A percentile compares a stretch with the other conserved stretches of the same genome.
phyloP scores from a whole-genome alignment of 2,329 filamentous ascomycete genomes.

The Hymenoscyphus scutula region DNA sequence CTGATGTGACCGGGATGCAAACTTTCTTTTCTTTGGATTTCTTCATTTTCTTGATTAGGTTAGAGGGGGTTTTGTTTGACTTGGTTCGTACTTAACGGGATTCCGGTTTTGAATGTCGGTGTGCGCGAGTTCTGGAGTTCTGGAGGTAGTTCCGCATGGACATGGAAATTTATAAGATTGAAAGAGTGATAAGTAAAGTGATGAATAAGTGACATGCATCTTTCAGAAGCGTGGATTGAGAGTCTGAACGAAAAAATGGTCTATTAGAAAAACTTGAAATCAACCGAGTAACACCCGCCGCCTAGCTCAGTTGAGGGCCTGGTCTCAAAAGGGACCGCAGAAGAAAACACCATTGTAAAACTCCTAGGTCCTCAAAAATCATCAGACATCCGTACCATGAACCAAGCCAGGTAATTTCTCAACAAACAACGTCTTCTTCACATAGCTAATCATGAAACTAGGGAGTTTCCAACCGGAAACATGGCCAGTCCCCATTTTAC shows the following conservation, averaged over 20 bases:
- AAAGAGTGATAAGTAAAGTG: not conserved
- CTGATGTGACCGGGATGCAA: not conserved
- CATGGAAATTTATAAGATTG: not conserved
- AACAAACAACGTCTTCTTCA: constrained; percentile 17
- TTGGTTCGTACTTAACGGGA: not conserved
- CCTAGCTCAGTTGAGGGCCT: not conserved
- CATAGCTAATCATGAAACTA: constrained; percentile 22
- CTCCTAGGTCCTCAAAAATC: not conserved
- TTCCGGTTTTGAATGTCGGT: not conserved
- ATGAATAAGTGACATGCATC: not conserved
- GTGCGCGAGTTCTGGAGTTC: not conserved
- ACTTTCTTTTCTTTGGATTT: not conserved
- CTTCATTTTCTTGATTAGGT: constrained; percentile 2
- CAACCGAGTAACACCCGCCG: not conserved
- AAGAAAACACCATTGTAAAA: not conserved
- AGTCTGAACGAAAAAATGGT: not conserved
- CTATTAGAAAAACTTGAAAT: not conserved
- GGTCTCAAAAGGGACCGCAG: not conserved
- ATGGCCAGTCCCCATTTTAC: constrained; percentile 39
- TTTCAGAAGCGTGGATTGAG: not conserved
- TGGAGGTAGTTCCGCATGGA: not conserved
- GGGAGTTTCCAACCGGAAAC: constrained; percentile 26
- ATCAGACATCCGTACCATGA: not conserved
- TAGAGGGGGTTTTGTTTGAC: not conserved
- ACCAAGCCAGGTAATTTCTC: constrained; percentile 10